A percentile compares a stretch with the other conserved stretches of the same genome.
These are phyloP conservation scores for Anthracocystis setariae DNA, from an alignment of 1,284 basidiomycete species.

Conservation along the genomic window DNA sequence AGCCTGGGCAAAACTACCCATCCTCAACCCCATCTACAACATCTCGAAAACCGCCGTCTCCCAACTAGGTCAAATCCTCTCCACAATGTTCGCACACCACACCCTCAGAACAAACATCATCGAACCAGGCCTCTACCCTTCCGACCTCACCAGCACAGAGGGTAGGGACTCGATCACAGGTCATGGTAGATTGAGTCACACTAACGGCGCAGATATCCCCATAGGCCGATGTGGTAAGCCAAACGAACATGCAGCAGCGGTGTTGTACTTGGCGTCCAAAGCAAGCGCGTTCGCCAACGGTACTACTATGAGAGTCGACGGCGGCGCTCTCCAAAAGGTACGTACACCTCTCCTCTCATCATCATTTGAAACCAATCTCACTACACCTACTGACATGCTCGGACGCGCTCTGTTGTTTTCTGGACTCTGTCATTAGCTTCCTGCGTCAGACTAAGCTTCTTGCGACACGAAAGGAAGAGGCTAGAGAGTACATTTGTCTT, in stretches of 20 bases:
- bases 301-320: slow-evolving; percentile 38
- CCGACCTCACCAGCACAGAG: slow-evolving; percentile 35
- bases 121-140: slow-evolving; percentile 49
- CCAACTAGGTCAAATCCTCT: slow-evolving; percentile 40
- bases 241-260: slow-evolving; percentile 32
- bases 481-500: too few relatives aligned
- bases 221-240: slow-evolving; percentile 41
- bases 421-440: slow-evolving; percentile 7
- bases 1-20: slow-evolving; percentile 45
- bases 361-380: too few relatives aligned
- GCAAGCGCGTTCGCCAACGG: slow-evolving; percentile 44
- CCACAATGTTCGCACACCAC: slow-evolving; percentile 37
- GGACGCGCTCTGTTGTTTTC: neutral
- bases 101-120: slow-evolving; percentile 32
- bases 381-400: slow-evolving; percentile 2
- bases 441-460: slow-evolving; percentile 24
- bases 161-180: slow-evolving; percentile 15
- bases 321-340: slow-evolving; percentile 48
- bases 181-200: slow-evolving; percentile 32
- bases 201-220: slow-evolving; percentile 52
- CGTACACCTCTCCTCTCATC: too few relatives aligned
- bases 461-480: neutral
- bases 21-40: slow-evolving; percentile 56
- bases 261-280: slow-evolving; percentile 32
- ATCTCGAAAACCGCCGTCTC: slow-evolving; percentile 46